Base-by-base conservation (phyloP, 2,329 filamentous ascomycete genomes). In the Capronia americana region DNA sequence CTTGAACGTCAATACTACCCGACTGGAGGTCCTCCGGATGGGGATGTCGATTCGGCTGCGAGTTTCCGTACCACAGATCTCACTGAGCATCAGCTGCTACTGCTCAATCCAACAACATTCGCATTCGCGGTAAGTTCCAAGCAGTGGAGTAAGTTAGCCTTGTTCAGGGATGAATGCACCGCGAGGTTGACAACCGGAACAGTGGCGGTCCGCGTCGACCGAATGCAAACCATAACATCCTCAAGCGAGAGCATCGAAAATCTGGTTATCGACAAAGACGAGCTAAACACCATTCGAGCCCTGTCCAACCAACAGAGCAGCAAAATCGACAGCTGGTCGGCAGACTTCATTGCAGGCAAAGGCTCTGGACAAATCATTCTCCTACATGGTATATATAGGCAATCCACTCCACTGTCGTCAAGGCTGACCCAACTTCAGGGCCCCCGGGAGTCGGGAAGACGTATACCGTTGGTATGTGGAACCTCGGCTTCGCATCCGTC, bases 271-370 rank as follows among this genome's bases (percentile, higher is more conserved):
- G 48, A 17, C 48, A 26, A 51, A 26, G 24, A 51, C 48, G 48
- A 51, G 48, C 48, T 51, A 11, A 23, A 23, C 20, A 51, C 48
- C 20, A 51, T 51, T 26, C 48, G 48, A 11, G 48, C 48, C 12
- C 24, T 51, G 48, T 51, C 48, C 20, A 51, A 51, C n/a, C 48
- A 26, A 23, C 48, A 51, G 24, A 51, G 48, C 48, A 51, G 48
- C 10, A 26, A 51, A 17, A 26, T 23, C 20, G 48, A 51, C 20
- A 23, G 24, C 10, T 51, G 48, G 48, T 51, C 48, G 24, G 48
- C 48, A 23, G 48, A 51, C 48, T 51, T 51, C n/a, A 51, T 51
- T 51, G 48, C 20, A 24, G 48, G 48, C 20, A 51, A 51, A 26
- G 48, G 48, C 48, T 51, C 48, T 26, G 48, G 48, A 24, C 48